These are phyloP conservation scores for Mycena crocata DNA, from an alignment of 768 basidiomycete species.

Conservation along the genomic window DNA sequence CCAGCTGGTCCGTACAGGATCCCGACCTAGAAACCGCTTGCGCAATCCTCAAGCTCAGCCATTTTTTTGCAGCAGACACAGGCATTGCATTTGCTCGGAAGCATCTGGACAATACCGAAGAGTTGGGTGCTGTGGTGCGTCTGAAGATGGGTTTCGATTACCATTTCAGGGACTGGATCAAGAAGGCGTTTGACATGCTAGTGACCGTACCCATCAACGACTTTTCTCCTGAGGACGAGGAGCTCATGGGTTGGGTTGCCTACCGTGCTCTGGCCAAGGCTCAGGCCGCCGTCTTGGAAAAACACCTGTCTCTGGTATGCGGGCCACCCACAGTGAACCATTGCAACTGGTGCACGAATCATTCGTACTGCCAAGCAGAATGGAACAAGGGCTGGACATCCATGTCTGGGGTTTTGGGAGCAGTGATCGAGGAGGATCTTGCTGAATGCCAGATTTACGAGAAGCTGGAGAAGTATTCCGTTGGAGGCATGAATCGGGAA, in stretches of 20 bases:
- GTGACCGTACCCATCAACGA: not conserved
- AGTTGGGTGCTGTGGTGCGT: not conserved
- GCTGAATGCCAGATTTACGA: not conserved
- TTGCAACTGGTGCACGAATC: constrained; percentile 3
- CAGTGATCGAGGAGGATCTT: constrained; percentile 2
- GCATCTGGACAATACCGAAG: not conserved
- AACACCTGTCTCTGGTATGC: not conserved
- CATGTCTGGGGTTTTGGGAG: not conserved
- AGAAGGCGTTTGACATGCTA: constrained; percentile 7
- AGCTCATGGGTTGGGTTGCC: not conserved
- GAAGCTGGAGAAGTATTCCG: not conserved
- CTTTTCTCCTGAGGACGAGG: not conserved
- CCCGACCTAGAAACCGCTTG: not conserved
- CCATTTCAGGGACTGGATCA: not conserved
- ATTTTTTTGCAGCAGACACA: not conserved
- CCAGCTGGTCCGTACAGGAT: not conserved
- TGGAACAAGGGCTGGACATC: constrained; percentile 9
- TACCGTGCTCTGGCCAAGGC: constrained; percentile 18
- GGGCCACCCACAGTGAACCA: not conserved
- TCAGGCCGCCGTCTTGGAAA: constrained; percentile 10
- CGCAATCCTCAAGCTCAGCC: constrained; percentile 12
- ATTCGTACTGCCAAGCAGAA: not conserved
- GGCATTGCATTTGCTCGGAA: not conserved
- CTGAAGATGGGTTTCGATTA: constrained; percentile 11
- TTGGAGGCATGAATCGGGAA: not conserved